Evolutionary conservation across 2,329 filamentous ascomycete species (phyloP).

Genomic region (Mycosphaerelloides madeirae): DNA sequence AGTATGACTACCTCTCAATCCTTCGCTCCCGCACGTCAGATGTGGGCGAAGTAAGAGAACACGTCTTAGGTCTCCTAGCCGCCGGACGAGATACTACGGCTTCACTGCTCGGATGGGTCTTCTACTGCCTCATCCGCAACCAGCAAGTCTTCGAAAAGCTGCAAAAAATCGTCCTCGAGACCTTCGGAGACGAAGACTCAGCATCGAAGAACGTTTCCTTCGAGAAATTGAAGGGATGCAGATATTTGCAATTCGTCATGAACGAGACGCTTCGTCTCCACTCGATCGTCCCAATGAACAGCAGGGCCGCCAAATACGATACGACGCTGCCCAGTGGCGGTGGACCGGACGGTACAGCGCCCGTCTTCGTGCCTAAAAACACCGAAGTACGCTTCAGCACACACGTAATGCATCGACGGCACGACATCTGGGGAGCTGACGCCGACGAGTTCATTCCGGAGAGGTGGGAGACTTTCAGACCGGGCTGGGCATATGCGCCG

Average conservation of each 20-base stretch:
- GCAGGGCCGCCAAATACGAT: constrained; percentile 46
- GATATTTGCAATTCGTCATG: constrained; percentile 53
- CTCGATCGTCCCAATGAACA: constrained; percentile 52
- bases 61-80: too few species aligned
- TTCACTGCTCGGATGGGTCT: too few species aligned
- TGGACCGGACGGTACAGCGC: constrained; percentile 44
- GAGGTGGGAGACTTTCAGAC: constrained; percentile 35
- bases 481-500: constrained; percentile 11
- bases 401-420: constrained; percentile 49
- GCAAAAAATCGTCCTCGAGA: too few species aligned
- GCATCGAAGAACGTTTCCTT: too few species aligned
- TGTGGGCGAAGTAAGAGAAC: too few species aligned
- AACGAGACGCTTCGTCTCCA: constrained; percentile 57
- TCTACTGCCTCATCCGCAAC: too few species aligned
- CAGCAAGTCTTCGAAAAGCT: too few species aligned
- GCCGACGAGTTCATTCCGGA: constrained; percentile 47
- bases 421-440: constrained; percentile 47
- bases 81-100: too few species aligned
- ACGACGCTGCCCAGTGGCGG: constrained; percentile 50
- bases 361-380: constrained; percentile 49
- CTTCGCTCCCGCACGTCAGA: constrained; percentile 52
- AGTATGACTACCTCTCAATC: constrained; percentile 29
- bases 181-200: too few species aligned
- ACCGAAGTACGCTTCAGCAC: constrained; percentile 41
- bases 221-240: constrained; percentile 23